Conservation (phyloP, 1,284 basidiomycete species). For the Golubevia pallescens region DNA sequence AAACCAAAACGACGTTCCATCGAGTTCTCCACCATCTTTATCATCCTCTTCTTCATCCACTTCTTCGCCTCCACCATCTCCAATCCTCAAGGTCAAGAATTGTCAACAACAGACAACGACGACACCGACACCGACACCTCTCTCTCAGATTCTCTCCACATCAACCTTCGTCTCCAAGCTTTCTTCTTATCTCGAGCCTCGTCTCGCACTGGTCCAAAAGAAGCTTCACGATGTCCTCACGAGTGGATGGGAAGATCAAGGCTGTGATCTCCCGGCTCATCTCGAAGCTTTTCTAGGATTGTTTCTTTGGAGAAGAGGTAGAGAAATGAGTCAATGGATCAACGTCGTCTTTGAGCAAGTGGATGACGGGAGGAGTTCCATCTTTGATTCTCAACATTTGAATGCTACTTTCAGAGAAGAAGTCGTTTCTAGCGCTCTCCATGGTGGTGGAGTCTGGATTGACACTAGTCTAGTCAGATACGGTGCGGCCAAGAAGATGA, state of each 20-base stretch:
- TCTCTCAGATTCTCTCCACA: slow-evolving; percentile 13
- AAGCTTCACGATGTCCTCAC: slow-evolving; percentile 22
- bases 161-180: slow-evolving; percentile 20
- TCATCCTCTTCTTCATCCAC: slow-evolving; percentile 13
- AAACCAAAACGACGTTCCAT: background rate
- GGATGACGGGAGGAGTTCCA: background rate
- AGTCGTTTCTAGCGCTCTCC: background rate
- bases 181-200: slow-evolving; percentile 22
- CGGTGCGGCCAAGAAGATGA: background rate
- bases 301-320: slow-evolving; percentile 27
- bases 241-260: slow-evolving; percentile 15
- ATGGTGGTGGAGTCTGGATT: background rate
- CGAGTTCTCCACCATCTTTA: background rate
- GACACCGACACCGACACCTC: slow-evolving; percentile 3
- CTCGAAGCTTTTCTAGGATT: slow-evolving; percentile 24
- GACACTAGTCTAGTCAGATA: background rate
- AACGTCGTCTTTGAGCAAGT: slow-evolving; percentile 16
- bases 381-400: background rate
- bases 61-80: background rate
- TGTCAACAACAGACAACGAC: slow-evolving; percentile 15
- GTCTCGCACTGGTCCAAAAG: slow-evolving; percentile 24
- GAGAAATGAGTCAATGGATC: slow-evolving; percentile 26
- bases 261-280: slow-evolving; percentile 21
- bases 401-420: background rate
- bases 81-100: slow-evolving; percentile 11